phyloP scores from a whole-genome alignment of 2,329 filamentous ascomycete genomes.

The Penicillium sp. region DNA sequence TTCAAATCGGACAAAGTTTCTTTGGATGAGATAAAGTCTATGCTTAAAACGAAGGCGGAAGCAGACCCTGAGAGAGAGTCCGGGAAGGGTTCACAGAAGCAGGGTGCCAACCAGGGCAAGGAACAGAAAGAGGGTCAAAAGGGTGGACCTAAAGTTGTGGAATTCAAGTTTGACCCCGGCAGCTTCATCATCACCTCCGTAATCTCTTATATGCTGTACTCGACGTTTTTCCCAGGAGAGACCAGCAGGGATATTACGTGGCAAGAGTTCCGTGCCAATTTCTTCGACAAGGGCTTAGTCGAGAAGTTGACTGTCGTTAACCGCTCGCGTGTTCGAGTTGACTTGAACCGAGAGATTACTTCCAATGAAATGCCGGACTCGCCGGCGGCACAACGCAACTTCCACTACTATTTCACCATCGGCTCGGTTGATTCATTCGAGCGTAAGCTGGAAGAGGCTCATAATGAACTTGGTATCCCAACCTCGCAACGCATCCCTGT shows the following conservation, averaged over 20 bases:
- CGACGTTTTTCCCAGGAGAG: conserved; percentile 63
- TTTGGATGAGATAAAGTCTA: conserved; percentile 4
- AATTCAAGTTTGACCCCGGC: conserved; percentile 52
- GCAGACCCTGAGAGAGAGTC: not conserved
- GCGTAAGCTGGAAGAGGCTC: conserved; percentile 78
- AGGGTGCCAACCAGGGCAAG: conserved; percentile 19
- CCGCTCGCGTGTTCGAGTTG: conserved; percentile 71
- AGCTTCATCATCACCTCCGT: conserved; percentile 57
- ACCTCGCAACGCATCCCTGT: conserved; percentile 87
- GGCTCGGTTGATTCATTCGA: conserved; percentile 94
- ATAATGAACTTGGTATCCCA: conserved; percentile 82
- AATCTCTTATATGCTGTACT: conserved; percentile 60
- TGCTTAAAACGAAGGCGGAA: conserved; percentile 1
- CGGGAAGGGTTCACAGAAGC: conserved; percentile 11
- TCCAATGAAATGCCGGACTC: conserved; percentile 72
- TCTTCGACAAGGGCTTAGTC: conserved; percentile 92
- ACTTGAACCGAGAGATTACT: conserved; percentile 71
- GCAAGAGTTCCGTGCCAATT: conserved; percentile 92
- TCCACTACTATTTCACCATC: conserved; percentile 91
- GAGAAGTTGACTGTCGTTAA: conserved; percentile 84
- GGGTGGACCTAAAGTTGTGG: conserved; percentile 33
- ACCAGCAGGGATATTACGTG: conserved; percentile 82
- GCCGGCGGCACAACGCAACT: conserved; percentile 62
- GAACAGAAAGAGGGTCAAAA: conserved; percentile 23
- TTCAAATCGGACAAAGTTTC: conserved; percentile 1